phyloP scores from a whole-genome alignment of 1,284 basidiomycete genomes.

The Rhodotorula sp. region DNA sequence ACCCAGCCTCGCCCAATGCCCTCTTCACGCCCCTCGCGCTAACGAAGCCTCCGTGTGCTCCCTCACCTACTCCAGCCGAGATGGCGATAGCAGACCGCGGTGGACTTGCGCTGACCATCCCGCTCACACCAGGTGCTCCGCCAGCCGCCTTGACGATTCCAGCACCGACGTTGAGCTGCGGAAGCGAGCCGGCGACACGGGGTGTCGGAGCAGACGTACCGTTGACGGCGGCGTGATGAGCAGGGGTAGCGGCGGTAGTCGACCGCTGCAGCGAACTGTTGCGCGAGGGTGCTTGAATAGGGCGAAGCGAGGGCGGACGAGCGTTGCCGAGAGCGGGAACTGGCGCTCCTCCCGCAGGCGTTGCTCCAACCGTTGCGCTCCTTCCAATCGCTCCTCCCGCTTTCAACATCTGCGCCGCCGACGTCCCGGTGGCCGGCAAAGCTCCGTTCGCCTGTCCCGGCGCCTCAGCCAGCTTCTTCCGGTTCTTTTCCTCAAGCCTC shows the following conservation, averaged over 20 bases:
- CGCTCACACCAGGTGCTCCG: slow-evolving; percentile 28
- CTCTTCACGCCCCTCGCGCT: slow-evolving; percentile 48
- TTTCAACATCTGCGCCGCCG: background rate
- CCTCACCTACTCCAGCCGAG: background rate
- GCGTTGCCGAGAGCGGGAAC: background rate
- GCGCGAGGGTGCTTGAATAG: slow-evolving; percentile 1
- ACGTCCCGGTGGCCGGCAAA: background rate
- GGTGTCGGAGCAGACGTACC: background rate
- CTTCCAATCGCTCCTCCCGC: too few relatives aligned
- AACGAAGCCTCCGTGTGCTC: slow-evolving; percentile 36
- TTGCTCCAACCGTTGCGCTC: background rate
- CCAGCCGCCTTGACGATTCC: slow-evolving; percentile 1
- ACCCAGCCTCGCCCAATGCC: slow-evolving; percentile 1
- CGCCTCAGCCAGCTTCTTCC: background rate
- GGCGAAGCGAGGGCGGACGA: background rate
- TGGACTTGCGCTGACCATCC: slow-evolving; percentile 10
- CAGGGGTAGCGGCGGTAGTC: background rate
- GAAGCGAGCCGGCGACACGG: background rate
- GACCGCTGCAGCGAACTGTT: background rate
- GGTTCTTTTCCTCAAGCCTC: background rate
- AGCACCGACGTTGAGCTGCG: background rate
- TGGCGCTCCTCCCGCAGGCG: background rate
- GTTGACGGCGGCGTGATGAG: background rate
- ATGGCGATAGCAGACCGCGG: background rate
- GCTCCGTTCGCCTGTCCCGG: background rate